phyloP scores from a whole-genome alignment of 2,329 filamentous ascomycete genomes.

The Phaeosphaeria sp. region DNA sequence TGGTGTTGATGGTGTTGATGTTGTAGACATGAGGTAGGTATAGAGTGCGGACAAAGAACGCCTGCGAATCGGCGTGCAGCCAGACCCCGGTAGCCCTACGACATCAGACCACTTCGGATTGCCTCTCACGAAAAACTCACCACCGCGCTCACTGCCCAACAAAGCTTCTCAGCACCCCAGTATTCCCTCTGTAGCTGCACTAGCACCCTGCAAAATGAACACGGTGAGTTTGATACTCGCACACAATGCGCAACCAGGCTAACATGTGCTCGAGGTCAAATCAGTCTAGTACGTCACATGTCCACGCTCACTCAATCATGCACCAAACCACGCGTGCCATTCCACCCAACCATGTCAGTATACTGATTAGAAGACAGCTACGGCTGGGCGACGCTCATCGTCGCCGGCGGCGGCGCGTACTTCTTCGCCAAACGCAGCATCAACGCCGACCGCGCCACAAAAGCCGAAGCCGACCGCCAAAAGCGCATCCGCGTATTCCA shows the following conservation, averaged over 20 bases:
- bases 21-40: not conserved
- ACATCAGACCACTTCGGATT: slow-evolving; percentile 39
- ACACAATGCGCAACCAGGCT: not conserved
- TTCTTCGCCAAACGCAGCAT: slow-evolving; percentile 95
- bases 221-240: slow-evolving; percentile 51
- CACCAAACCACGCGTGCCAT: no score
- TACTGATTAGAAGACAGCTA: slow-evolving; percentile 63
- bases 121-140: slow-evolving; percentile 26
- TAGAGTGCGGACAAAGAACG: not conserved
- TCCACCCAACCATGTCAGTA: not conserved
- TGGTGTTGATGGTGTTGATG: not conserved
- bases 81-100: slow-evolving; percentile 11
- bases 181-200: slow-evolving; percentile 4
- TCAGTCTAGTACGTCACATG: slow-evolving; percentile 62
- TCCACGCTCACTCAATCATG: slow-evolving; percentile 1
- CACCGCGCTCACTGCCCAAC: slow-evolving; percentile 10
- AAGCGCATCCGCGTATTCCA: slow-evolving; percentile 40
- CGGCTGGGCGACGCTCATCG: slow-evolving; percentile 88
- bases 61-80: not conserved
- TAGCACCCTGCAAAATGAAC: slow-evolving; percentile 52
- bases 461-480: slow-evolving; percentile 60
- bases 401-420: slow-evolving; percentile 87
- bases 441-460: slow-evolving; percentile 84
- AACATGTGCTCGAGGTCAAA: slow-evolving; percentile 54
- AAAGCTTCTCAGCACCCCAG: slow-evolving; percentile 8